phyloP scores from a whole-genome alignment of 2,329 filamentous ascomycete genomes.

The Aureobasidium sp. region DNA sequence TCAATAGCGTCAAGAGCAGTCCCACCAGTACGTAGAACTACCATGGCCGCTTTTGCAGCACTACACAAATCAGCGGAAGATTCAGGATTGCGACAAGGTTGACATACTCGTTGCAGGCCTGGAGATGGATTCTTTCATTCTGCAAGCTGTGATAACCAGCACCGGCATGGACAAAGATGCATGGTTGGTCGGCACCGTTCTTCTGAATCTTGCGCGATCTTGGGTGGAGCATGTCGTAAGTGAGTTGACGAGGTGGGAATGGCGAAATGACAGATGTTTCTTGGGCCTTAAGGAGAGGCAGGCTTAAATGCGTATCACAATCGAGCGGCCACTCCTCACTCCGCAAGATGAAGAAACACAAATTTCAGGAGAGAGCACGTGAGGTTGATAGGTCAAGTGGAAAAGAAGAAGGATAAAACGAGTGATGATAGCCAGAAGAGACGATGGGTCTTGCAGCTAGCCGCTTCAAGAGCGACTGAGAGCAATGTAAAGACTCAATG shows the following conservation, averaged over 20 bases:
- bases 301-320: background rate
- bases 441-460: background rate
- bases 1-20: conserved; percentile 84
- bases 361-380: background rate
- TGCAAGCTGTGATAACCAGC: conserved; percentile 86
- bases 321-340: background rate
- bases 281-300: background rate
- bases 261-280: background rate
- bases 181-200: conserved; percentile 49
- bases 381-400: background rate
- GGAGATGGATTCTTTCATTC: conserved; percentile 78
- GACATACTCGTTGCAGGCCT: conserved; percentile 80
- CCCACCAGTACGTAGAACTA: conserved; percentile 68
- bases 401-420: conserved; percentile 8
- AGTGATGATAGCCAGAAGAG: conserved; percentile 6
- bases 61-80: conserved; percentile 38
- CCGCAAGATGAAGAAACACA: background rate
- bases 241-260: background rate
- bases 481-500: background rate
- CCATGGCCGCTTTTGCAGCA: conserved; percentile 79
- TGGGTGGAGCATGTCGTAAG: conserved; percentile 32
- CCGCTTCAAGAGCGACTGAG: background rate
- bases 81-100: background rate
- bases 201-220: conserved; percentile 23
- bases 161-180: conserved; percentile 92